Conservation (phyloP, 495 filamentous ascomycete genomes). For the Echria macrotheca region DNA sequence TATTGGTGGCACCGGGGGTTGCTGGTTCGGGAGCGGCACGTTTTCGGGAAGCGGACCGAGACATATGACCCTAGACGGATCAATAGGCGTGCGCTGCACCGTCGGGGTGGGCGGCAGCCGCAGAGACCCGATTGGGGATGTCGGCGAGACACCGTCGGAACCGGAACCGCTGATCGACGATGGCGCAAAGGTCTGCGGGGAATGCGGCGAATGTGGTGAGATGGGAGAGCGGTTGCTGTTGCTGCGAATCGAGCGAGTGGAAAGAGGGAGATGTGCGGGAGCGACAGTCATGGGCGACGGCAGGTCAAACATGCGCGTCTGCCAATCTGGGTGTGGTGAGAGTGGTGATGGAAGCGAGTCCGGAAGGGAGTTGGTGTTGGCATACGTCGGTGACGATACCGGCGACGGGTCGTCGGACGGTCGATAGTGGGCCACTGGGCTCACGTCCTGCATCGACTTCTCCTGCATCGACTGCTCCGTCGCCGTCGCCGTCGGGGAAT, state of each 20-base stretch:
- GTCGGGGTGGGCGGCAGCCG: slow-evolving; percentile 31
- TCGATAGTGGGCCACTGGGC: slow-evolving; percentile 33
- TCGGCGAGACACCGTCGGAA: slow-evolving; percentile 27
- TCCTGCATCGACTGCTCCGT: slow-evolving; percentile 3
- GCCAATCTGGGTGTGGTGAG: slow-evolving; percentile 38
- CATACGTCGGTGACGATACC: slow-evolving; percentile 37
- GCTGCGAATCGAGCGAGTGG: slow-evolving; percentile 21
- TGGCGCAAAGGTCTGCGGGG: slow-evolving; percentile 25
- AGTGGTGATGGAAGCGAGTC: slow-evolving; percentile 42
- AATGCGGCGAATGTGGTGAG: slow-evolving; percentile 28
- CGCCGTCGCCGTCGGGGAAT: slow-evolving; percentile 16
- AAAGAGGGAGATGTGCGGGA: slow-evolving; percentile 19
- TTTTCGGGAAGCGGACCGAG: slow-evolving; percentile 46
- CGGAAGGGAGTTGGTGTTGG: slow-evolving; percentile 31
- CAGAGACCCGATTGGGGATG: slow-evolving; percentile 23
- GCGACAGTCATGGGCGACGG: slow-evolving; percentile 37
- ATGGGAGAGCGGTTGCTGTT: slow-evolving; percentile 30
- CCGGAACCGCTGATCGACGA: slow-evolving; percentile 31
- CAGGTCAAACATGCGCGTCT: slow-evolving; percentile 30
- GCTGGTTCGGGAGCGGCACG: slow-evolving; percentile 37
- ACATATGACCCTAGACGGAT: slow-evolving; percentile 46
- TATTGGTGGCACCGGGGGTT: slow-evolving; percentile 12
- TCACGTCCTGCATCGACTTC: slow-evolving; percentile 35
- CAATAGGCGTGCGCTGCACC: slow-evolving; percentile 43
- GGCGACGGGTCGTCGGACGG: slow-evolving; percentile 36